Evolutionary conservation across 257 asterid genomes (phyloP).

Genomic region (Scutellaria minor): DNA sequence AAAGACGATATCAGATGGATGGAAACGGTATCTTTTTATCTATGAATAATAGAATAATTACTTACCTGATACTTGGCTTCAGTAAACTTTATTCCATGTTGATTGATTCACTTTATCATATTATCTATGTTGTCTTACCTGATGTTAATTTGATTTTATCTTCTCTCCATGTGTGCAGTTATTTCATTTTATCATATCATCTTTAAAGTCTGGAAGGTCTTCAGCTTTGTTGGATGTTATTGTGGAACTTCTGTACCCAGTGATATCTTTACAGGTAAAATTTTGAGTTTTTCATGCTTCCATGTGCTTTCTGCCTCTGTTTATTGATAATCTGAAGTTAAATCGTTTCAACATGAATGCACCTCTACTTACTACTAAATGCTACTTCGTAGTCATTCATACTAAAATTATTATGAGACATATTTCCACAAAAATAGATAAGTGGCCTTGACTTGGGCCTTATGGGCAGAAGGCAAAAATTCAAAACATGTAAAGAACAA

Average conservation of each 20-base stretch:
- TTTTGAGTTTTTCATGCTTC: slow-evolving; percentile 19
- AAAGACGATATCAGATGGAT: slow-evolving; percentile 93
- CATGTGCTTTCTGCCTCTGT: slow-evolving; percentile 9
- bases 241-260: slow-evolving; percentile 86
- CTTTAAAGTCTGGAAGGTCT: slow-evolving; percentile 97
- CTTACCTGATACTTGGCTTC: slow-evolving; percentile 24
- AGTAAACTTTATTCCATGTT: slow-evolving; percentile 38
- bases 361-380: slow-evolving; percentile 26
- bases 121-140: slow-evolving; percentile 52
- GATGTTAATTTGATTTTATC: slow-evolving; percentile 29
- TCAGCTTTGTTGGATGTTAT: slow-evolving; percentile 86
- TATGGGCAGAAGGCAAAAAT: slow-evolving; percentile 25
- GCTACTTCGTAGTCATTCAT: slow-evolving; percentile 15
- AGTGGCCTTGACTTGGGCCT: slow-evolving; percentile 2
- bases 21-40: slow-evolving; percentile 83
- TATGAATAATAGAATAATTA: slow-evolving; percentile 26
- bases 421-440: background rate
- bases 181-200: slow-evolving; percentile 89
- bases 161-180: slow-evolving; percentile 54
- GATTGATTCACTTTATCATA: slow-evolving; percentile 74
- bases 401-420: background rate
- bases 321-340: slow-evolving; percentile 24
- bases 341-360: slow-evolving; percentile 24
- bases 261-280: slow-evolving; percentile 86
- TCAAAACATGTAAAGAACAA: background rate